These are phyloP conservation scores for Gossypium longicalyx DNA, from an alignment of 345 rosid genomes.

Conservation along the genomic window DNA sequence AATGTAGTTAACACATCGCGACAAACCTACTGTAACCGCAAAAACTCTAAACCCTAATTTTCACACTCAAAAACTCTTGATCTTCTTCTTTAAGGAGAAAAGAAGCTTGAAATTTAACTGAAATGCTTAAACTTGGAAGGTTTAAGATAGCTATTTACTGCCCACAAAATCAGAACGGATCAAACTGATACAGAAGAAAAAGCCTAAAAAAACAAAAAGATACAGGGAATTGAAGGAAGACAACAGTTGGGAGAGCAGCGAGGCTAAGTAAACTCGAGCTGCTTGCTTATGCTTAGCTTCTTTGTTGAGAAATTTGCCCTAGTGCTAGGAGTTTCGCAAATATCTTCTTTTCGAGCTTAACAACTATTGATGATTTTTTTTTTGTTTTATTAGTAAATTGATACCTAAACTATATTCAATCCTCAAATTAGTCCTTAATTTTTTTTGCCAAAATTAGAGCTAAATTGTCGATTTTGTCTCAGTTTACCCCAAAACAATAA, in stretches of 20 bases:
- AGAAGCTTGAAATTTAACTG: background rate
- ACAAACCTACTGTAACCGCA: background rate
- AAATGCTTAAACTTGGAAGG: background rate
- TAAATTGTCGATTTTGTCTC: no score
- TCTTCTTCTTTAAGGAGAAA: background rate
- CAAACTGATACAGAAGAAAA: background rate
- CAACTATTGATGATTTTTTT: no score
- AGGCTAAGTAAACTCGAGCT: background rate
- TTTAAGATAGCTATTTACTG: background rate
- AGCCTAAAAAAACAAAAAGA: background rate
- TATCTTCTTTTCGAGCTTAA: no score
- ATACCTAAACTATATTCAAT: no score
- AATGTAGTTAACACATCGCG: background rate
- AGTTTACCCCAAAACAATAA: no score
- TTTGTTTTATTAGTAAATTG: no score
- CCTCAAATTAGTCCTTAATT: no score
- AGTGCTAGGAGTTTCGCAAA: background rate
- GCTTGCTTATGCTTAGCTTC: background rate
- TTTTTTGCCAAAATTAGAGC: no score
- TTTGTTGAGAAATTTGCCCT: background rate
- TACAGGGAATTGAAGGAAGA: background rate
- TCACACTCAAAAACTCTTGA: background rate
- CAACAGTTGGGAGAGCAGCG: background rate
- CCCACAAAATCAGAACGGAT: background rate
- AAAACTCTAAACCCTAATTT: conserved; percentile 36